phyloP scores from a whole-genome alignment of 495 filamentous ascomycete species.

The Achaetomiella virescens region DNA sequence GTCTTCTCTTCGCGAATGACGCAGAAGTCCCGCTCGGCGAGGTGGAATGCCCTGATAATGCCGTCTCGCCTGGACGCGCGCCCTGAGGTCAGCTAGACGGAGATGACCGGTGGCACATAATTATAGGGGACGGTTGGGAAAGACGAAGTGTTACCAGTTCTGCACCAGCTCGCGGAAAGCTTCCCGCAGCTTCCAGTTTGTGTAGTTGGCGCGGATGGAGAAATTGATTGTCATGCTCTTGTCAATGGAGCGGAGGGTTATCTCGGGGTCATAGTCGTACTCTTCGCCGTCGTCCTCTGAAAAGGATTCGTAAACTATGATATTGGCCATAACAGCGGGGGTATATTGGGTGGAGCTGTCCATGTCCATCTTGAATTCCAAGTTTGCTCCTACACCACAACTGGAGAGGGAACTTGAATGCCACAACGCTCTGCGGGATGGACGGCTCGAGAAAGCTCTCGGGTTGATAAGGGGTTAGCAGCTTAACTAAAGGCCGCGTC shows the following conservation, averaged over 20 bases:
- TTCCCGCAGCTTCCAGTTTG: constrained; percentile 13
- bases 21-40: neutral
- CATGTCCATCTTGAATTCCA: too few species aligned
- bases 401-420: too few species aligned
- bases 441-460: too few species aligned
- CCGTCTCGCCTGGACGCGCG: neutral
- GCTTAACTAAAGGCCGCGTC: too few species aligned
- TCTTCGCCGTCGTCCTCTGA: neutral
- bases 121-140: neutral
- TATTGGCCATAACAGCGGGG: too few species aligned
- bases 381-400: too few species aligned
- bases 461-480: too few species aligned
- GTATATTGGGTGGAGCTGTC: too few species aligned
- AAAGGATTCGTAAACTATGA: too few species aligned
- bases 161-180: constrained; percentile 20
- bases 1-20: neutral
- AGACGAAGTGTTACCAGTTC: constrained; percentile 8
- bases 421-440: too few species aligned
- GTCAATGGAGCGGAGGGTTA: constrained; percentile 4
- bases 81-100: neutral
- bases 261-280: constrained; percentile 3
- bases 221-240: constrained; percentile 13
- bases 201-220: constrained; percentile 11
- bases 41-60: neutral
- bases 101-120: neutral